These are phyloP conservation scores for Pseudogymnoascus sp. DNA, from an alignment of 2,329 filamentous ascomycete genomes.

Conservation along the genomic window DNA sequence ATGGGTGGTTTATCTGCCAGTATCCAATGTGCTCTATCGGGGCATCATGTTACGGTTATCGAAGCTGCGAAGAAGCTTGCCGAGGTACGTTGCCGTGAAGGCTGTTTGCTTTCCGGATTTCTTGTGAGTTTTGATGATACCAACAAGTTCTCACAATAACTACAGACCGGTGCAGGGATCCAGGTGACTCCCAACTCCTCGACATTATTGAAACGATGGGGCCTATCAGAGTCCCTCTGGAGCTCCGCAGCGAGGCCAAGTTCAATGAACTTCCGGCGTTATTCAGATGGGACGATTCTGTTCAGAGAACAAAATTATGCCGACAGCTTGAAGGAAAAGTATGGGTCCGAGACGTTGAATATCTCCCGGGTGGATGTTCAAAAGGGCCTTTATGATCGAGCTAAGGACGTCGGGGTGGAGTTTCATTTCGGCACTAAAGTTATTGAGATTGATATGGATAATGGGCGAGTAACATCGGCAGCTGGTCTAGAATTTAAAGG, in stretches of 20 bases:
- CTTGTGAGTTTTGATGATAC: background rate
- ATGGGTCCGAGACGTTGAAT: conserved; percentile 4
- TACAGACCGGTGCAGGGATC: conserved; percentile 27
- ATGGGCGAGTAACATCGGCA: conserved; percentile 2
- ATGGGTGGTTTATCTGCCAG: conserved; percentile 43
- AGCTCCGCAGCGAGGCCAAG: background rate
- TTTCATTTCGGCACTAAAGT: conserved; percentile 1
- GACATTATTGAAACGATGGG: conserved; percentile 21
- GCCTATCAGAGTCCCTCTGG: conserved; percentile 11
- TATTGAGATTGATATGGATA: background rate
- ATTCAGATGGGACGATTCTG: background rate
- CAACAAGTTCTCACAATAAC: conserved; percentile 24
- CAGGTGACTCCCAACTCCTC: conserved; percentile 23
- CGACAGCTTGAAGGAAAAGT: background rate
- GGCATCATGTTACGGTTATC: conserved; percentile 34
- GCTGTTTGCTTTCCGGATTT: background rate
- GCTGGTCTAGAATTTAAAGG: conserved; percentile 8
- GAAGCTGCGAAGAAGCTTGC: conserved; percentile 34
- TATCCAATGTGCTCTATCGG: conserved; percentile 22
- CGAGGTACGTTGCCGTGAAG: conserved; percentile 26
- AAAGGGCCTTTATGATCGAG: conserved; percentile 11
- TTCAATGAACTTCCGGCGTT: background rate
- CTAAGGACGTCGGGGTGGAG: conserved; percentile 2
- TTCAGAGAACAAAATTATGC: background rate
- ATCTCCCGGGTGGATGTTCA: conserved; percentile 13